Conservation (phyloP, 179 eudicot species). For the Gypsophila paniculata region DNA sequence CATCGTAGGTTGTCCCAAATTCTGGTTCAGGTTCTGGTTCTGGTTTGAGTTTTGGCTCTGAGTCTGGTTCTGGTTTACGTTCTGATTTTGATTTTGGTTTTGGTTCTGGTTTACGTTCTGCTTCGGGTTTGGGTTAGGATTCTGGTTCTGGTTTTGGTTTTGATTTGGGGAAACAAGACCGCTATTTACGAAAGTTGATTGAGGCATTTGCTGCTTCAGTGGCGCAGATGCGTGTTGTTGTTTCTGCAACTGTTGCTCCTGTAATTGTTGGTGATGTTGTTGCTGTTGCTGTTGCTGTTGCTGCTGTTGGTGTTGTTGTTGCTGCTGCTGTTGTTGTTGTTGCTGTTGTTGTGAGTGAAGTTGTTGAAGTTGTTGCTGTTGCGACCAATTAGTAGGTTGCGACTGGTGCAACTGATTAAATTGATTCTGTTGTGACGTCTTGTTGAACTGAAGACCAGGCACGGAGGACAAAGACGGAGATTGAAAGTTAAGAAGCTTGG, state of each 20-base stretch:
- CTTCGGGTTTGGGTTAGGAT: conserved; percentile 29
- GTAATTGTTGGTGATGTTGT: conserved; percentile 23
- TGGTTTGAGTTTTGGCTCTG: conserved; percentile 41
- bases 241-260: conserved; percentile 28
- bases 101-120: conserved; percentile 24
- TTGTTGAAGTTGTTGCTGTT: conserved; percentile 41
- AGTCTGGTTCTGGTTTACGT: conserved; percentile 10
- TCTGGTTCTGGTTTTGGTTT: conserved; percentile 41
- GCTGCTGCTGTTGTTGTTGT: conserved; percentile 26
- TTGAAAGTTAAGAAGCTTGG: conserved; percentile 78
- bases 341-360: conserved; percentile 30
- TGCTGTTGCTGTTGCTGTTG: conserved; percentile 34
- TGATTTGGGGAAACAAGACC: conserved; percentile 45
- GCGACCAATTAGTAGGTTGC: conserved; percentile 51
- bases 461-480: conserved; percentile 48
- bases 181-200: conserved; percentile 40
- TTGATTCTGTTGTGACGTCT: conserved; percentile 52
- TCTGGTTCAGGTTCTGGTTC: conserved; percentile 48
- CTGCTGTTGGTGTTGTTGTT: conserved; percentile 32
- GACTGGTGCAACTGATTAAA: conserved; percentile 51
- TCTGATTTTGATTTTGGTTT: conserved; percentile 30
- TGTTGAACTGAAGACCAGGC: conserved; percentile 47
- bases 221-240: conserved; percentile 30
- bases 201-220: conserved; percentile 38
- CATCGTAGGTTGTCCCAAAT: conserved; percentile 39